Evolutionary conservation across 192 early-diverging fungal species (phyloP).

Genomic region (Coemansia sp.): DNA sequence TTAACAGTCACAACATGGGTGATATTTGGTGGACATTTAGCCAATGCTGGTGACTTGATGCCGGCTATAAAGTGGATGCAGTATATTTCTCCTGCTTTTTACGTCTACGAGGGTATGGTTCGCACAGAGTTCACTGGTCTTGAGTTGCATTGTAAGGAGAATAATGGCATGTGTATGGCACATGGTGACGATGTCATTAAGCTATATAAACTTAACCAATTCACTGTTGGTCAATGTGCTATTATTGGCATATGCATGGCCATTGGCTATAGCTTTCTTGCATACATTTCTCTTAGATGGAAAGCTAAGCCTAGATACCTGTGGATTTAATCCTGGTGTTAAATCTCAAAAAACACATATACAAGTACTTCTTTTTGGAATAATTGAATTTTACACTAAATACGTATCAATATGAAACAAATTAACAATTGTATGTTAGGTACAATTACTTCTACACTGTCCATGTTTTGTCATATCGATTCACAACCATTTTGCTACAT

Average conservation of each 20-base stretch:
- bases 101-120: conserved; percentile 54
- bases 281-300: conserved; percentile 49
- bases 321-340: conserved; percentile 30
- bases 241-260: conserved; percentile 42
- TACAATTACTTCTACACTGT: no score
- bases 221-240: conserved; percentile 47
- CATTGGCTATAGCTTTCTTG: conserved; percentile 34
- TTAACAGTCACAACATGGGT: conserved; percentile 48
- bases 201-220: conserved; percentile 46
- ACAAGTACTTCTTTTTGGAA: conserved; percentile 2
- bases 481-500: no score
- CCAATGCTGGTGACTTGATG: conserved; percentile 47
- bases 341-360: not conserved
- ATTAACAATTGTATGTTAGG: no score
- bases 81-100: conserved; percentile 50
- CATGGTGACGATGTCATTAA: conserved; percentile 48
- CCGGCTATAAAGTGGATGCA: conserved; percentile 56
- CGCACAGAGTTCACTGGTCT: conserved; percentile 50
- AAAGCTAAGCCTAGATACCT: conserved; percentile 50
- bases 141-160: conserved; percentile 37
- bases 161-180: conserved; percentile 51
- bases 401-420: not conserved
- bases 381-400: not conserved
- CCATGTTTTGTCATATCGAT: no score
- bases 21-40: conserved; percentile 54